Evolutionary conservation across 179 eudicot genomes (phyloP), one percentile per base, ranked within the genome.

Genomic region (Beta corolliflora): DNA sequence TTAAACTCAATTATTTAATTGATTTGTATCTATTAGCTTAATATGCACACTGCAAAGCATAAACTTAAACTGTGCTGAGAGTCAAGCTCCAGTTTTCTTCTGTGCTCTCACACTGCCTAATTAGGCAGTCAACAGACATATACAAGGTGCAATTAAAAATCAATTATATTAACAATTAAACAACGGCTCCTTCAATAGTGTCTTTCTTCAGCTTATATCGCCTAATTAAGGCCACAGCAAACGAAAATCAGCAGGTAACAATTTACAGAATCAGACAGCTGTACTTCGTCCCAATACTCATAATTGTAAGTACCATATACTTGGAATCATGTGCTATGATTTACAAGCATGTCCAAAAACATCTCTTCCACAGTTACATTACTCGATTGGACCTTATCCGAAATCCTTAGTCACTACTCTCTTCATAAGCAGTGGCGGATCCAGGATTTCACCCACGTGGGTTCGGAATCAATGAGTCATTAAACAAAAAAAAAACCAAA

Each of bases 341-440:
- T 4, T 50, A 23, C 23, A 55, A 74, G 44, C 71, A 56, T 10
- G 71, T 48, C 63, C 29, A 54, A 44, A 53, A 56, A 79, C 54
- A 73, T 79, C 78, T 78, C 56, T 23, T 55, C 16, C 63, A 77
- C 71, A 70, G 54, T 45, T 29, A 48, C 23, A 61, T 29, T 80
- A 48, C 21, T 31, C n/a, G 63, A 72, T 36, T 64, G 67, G 18
- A 54, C 19, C 64, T 59, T 71, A 36, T 54, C 73, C 76, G 56
- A 10, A 71, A 59, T 9, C 63, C 58, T 71, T 48, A 77, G 81
- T 80, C 75, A 76, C 64, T 19, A 48, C 76, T 55, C 59, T 66
- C 36, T n/a, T n/a, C n/a, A n/a, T n/a, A n/a, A n/a, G n/a, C n/a
- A n/a, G n/a, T n/a, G n/a, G n/a, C n/a, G n/a, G n/a, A n/a, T n/a